A percentile compares a stretch with the other conserved stretches of the same genome.
phyloP scores from a whole-genome alignment of 371 early-diverging fungal species.

The Mortierella sp. region DNA sequence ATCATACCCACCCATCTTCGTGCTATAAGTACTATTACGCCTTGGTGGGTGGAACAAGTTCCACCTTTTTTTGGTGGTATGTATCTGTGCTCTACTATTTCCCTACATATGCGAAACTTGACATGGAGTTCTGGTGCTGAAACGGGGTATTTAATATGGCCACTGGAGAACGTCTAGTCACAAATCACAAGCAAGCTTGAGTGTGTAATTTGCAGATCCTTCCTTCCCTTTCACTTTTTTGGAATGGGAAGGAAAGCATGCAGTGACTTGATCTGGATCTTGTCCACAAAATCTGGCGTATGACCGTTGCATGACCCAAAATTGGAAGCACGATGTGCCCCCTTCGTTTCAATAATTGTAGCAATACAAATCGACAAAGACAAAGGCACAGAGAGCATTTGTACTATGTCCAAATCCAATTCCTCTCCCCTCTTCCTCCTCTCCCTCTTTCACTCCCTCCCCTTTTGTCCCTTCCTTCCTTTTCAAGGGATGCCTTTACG shows the following conservation, averaged over 20 bases:
- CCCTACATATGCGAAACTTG: too few species aligned
- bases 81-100: too few species aligned
- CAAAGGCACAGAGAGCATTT: too few species aligned
- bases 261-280: not conserved
- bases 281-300: not conserved
- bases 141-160: too few species aligned
- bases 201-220: not conserved
- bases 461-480: not conserved
- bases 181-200: not conserved
- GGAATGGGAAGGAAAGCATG: not conserved
- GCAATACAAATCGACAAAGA: not conserved
- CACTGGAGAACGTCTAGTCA: too few species aligned
- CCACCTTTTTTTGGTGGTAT: too few species aligned
- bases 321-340: not conserved
- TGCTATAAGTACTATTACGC: not conserved
- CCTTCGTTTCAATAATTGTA: slow-evolving; percentile 1
- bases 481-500: slow-evolving; percentile 3
- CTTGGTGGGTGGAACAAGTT: not conserved
- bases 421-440: not conserved
- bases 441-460: not conserved
- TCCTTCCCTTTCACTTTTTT: not conserved
- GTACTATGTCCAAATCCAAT: not conserved
- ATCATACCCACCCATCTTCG: not conserved
- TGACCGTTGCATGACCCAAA: not conserved
- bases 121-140: too few species aligned